A percentile compares a stretch with the other conserved stretches of the same genome.
Evolutionary conservation across 306 rosid species (phyloP).

Genomic region (Inga laurina): DNA sequence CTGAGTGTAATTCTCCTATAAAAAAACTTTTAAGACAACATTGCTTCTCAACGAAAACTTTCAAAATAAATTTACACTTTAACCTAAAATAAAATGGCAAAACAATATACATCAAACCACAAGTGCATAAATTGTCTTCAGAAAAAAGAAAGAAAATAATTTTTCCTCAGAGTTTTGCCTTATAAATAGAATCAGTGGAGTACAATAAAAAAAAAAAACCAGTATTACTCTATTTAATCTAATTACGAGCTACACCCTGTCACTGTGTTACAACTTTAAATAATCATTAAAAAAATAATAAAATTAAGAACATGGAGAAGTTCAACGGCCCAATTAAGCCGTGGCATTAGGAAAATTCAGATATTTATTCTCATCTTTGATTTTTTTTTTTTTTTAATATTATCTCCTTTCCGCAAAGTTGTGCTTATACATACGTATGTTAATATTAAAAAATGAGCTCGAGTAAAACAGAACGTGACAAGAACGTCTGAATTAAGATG

Average conservation of each 20-base stretch:
- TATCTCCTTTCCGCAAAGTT: neutral
- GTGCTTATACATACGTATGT: neutral
- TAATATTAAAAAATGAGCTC: neutral
- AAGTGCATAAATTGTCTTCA: no score
- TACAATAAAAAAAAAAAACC: no score
- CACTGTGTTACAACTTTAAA: neutral
- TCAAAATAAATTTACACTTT: no score
- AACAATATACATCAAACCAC: no score
- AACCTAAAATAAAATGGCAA: no score
- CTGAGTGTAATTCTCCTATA: no score
- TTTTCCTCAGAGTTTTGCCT: no score
- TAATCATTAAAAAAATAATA: neutral
- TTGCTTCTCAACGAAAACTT: no score
- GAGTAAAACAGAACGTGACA: constrained; percentile 27
- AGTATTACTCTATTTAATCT: no score
- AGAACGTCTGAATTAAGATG: constrained; percentile 19
- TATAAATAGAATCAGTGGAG: no score
- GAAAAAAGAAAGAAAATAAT: no score
- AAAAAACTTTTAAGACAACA: no score
- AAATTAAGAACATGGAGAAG: neutral
- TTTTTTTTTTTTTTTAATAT: neutral
- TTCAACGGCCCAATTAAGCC: neutral
- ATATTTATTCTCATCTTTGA: neutral
- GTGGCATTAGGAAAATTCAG: neutral
- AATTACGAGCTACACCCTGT: neutral